Base-by-base conservation (phyloP, 306 rosid species). In the Vigna trinervia region DNA sequence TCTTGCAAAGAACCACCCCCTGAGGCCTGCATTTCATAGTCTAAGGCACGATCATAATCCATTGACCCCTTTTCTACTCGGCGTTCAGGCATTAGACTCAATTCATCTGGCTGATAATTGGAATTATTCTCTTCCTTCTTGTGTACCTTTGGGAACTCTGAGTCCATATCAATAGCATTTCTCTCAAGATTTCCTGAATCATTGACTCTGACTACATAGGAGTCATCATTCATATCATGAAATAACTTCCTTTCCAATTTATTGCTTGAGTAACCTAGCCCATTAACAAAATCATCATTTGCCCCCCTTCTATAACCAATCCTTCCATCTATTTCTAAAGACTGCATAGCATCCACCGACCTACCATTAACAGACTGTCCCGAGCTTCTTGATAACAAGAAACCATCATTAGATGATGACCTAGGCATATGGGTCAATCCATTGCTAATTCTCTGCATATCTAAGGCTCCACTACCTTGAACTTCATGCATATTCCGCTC, bases 81-180 rank as follows among this genome's bases (percentile, higher is more conserved):
- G 59, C 95, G 93, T 48, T 88, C 89, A 67, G 93, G 98, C 83
- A 92, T 85, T 83, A 94, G 64, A 80, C 81, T 90, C 87, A 94
- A 84, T 48, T 85, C 98, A 84, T 92, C 85, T 39, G 92, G 92
- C 70, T 88, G 90, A 80, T 89, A 90, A 73, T 83, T 87, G 77
- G 90, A 82, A 70, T 15, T 2, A 45, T 75, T 88, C 76, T 76
- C 91, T 52, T 76, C 83, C 81, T 78, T 81, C 38, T 66, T 77
- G 78, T 75, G 68, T 75, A 83, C 77, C 56, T 84, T 77, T 58
- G 93, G 87, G 71, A 90, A 80, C 78, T 92, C 91, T 8, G 90
- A 89, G 66, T 88, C 89, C 85, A 94, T 83, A 79, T 85, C 88
- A 52, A 92, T 86, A 80, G 90, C 88, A 85, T 83, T 90, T 91